These are phyloP conservation scores for Euphorbia tirucalli DNA, from an alignment of 345 rosid genomes.

Conservation along the genomic window DNA sequence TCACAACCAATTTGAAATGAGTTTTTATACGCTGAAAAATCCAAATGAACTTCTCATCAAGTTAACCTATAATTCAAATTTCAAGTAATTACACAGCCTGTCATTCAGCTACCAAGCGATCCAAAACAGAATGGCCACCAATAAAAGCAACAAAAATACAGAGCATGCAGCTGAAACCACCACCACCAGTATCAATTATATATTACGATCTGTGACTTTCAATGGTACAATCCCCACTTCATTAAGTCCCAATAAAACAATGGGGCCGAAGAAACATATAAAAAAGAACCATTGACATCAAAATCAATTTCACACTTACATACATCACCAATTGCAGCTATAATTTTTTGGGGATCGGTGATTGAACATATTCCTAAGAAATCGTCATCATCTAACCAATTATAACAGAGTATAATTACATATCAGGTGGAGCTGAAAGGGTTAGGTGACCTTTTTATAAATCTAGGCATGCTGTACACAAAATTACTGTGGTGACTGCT, in stretches of 20 bases:
- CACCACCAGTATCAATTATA: background rate
- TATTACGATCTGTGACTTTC: too few species aligned
- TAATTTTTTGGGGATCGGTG: background rate
- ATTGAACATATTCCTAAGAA: constrained; percentile 2
- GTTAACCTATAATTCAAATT: too few species aligned
- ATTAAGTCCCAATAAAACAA: constrained; percentile 12
- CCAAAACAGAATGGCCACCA: background rate
- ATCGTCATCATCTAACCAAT: constrained; percentile 7
- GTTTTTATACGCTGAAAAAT: too few species aligned
- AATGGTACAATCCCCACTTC: constrained; percentile 15
- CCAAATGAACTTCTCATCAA: too few species aligned
- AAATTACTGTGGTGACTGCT: constrained; percentile 12
- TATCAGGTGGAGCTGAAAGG: constrained; percentile 53
- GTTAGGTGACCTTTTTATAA: constrained; percentile 12
- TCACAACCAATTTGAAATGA: too few species aligned
- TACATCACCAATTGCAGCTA: too few species aligned
- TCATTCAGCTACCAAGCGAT: too few species aligned
- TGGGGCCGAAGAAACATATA: background rate
- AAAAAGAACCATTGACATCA: constrained; percentile 2
- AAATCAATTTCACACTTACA: constrained; percentile 9
- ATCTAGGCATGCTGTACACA: constrained; percentile 35
- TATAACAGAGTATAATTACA: constrained; percentile 43
- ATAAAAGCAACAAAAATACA: background rate
- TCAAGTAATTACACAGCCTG: too few species aligned
- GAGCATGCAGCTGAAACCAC: background rate